Percentiles rank a stretch among this genome's conserved stretches.
Conservation (phyloP, 2,329 filamentous ascomycete genomes). For the Trichoderma sp. region DNA sequence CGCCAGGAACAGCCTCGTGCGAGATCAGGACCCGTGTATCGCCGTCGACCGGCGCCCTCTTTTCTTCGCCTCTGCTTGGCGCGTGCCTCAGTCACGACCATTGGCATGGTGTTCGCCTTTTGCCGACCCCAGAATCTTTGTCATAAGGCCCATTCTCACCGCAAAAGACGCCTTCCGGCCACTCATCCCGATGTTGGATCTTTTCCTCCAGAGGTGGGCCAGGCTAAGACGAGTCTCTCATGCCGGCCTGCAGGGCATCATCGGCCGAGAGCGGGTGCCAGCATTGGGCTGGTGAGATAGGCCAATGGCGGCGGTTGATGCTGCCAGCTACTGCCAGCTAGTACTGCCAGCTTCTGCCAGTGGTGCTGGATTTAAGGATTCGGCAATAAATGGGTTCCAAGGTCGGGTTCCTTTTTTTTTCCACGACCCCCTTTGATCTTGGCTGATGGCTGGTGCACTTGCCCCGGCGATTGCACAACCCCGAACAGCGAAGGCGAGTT, state of each 20-base stretch:
- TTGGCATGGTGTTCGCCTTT: not conserved
- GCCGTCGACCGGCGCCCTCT: not conserved
- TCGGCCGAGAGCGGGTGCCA: constrained; percentile 17
- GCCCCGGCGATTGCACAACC: not conserved
- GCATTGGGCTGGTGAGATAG: not conserved
- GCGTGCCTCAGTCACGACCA: not conserved
- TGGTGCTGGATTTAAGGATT: not conserved
- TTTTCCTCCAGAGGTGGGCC: not conserved
- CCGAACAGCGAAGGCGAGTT: not conserved
- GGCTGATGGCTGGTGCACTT: not conserved
- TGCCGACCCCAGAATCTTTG: not conserved
- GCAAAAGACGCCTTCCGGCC: constrained; percentile 8
- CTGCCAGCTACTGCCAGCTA: too few species aligned
- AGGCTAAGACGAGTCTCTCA: not conserved
- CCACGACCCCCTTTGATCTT: not conserved
- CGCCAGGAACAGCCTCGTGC: not conserved
- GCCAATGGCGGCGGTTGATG: not conserved
- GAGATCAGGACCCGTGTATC: constrained; percentile 7
- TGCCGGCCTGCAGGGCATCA: constrained; percentile 9
- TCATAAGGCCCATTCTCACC: not conserved
- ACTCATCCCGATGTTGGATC: not conserved
- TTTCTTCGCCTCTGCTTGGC: not conserved
- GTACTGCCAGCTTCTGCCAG: too few species aligned
- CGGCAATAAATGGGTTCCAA: not conserved
- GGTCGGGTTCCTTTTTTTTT: not conserved